phyloP scores from a whole-genome alignment of 768 basidiomycete genomes.

The Boletus reticulatus region DNA sequence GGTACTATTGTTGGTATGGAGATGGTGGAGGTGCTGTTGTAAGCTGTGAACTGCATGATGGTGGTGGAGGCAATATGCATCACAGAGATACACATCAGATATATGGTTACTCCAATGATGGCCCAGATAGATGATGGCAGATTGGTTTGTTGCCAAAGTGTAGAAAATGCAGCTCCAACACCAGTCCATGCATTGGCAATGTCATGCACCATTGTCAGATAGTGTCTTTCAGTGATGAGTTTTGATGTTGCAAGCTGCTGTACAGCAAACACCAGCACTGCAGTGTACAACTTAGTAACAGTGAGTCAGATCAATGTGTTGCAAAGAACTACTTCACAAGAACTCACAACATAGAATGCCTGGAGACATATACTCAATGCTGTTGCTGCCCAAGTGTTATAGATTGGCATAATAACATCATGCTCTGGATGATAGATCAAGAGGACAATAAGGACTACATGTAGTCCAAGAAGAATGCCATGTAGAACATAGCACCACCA shows the following conservation, averaged over 20 bases:
- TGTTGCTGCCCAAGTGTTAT: background rate
- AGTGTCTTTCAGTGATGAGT: constrained; percentile 1
- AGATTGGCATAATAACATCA: background rate
- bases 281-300: constrained; percentile 14
- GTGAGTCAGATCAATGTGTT: background rate
- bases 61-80: constrained; percentile 22
- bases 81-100: constrained; percentile 16
- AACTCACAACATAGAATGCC: background rate
- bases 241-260: constrained; percentile 15
- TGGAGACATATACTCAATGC: background rate
- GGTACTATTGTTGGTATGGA: background rate
- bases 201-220: constrained; percentile 21
- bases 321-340: no score
- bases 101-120: constrained; percentile 10
- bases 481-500: background rate
- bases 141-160: constrained; percentile 12
- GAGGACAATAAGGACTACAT: background rate
- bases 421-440: background rate
- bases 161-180: constrained; percentile 16
- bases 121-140: constrained; percentile 9
- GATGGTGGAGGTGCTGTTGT: background rate
- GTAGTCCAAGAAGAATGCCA: background rate
- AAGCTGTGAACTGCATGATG: constrained; percentile 19
- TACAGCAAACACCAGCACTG: constrained; percentile 14
- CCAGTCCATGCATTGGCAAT: constrained; percentile 20